Evolutionary conservation across 768 basidiomycete species (phyloP).

Genomic region (Dioszegia hungarica): DNA sequence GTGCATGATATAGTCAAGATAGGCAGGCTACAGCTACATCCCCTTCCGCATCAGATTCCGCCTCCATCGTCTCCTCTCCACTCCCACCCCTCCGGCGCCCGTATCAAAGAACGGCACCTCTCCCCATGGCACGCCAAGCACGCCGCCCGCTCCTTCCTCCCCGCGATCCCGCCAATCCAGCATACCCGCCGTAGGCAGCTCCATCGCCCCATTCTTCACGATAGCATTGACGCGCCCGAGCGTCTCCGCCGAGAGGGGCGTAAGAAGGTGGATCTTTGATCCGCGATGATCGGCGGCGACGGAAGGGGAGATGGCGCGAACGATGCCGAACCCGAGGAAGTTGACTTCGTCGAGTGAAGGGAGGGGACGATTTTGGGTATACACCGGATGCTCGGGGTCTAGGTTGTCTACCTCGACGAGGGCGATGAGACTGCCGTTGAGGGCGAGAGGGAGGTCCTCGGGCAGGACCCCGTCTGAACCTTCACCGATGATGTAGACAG

Average conservation of each 20-base stretch:
- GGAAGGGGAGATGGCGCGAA: conserved; percentile 60
- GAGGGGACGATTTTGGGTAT: conserved; percentile 56
- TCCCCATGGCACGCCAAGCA: conserved; percentile 55
- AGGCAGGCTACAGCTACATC: conserved; percentile 2
- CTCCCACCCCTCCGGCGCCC: conserved; percentile 68
- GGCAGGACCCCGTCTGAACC: conserved; percentile 73
- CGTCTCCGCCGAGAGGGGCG: conserved; percentile 60
- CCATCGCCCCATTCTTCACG: conserved; percentile 76
- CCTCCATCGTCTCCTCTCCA: conserved; percentile 66
- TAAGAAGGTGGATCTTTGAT: conserved; percentile 64
- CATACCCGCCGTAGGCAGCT: conserved; percentile 82
- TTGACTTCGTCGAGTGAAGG: conserved; percentile 61
- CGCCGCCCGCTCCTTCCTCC: conserved; percentile 54
- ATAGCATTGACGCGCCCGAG: conserved; percentile 52
- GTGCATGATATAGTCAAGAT: no score
- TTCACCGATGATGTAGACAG: conserved; percentile 64
- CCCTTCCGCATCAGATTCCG: conserved; percentile 55
- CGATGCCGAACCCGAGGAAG: conserved; percentile 71
- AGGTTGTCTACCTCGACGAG: conserved; percentile 58
- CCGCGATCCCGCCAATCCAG: conserved; percentile 58
- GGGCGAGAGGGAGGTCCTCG: conserved; percentile 63
- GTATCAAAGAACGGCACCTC: conserved; percentile 73
- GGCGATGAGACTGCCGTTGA: conserved; percentile 77
- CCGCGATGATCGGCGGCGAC: conserved; percentile 9
- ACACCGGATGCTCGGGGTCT: conserved; percentile 49